Evolutionary conservation across 106 monocot species (phyloP), one percentile per base, ranked within the genome.

Genomic region (Narthecium ossifragum): DNA sequence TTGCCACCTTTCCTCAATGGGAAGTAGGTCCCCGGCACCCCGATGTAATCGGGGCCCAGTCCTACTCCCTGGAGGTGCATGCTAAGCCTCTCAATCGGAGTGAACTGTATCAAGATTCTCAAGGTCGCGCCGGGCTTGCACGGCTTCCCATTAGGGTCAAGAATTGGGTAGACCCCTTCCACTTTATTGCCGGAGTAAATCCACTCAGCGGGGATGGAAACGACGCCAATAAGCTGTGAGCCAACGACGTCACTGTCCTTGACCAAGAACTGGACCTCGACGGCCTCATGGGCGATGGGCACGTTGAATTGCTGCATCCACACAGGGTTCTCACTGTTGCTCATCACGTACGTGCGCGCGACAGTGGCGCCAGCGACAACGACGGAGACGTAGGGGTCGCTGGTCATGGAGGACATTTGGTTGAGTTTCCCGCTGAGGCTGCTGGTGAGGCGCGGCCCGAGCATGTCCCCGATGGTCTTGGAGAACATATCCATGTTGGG

Each of bases 401-500:
- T 96, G 54, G 94, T 93, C 33, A 93, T 82, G 21, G 73, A 55
- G 14, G 75, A 63, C 11, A 79, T 31, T 13, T 57, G 26, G 5
- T 88, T 70, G 0, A 86, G 29, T 49, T 69, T 85, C 24, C 75
- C 74, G 30, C 65, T 80, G 38, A 88, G 51, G 17, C 52, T 8
- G 31, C 66, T 37, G 14, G 61, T 63, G 38, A 84, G 41, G 37
- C 73, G 55, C 23, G 33, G 43, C 3, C 85, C 77, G 14, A 86
- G 18, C 60, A 96, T 59, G 60, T 96, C 94, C 0, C 72, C 65
- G 0, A 96, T 9, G 17, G 80, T 84, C 65, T 86, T 96, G 23
- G 89, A 85, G 73, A 96, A 80, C 80, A 77, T 75, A 63, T 90
- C 94, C 72, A 78, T 68, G 70, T 96, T 96, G 11, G 94, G 94